Evolutionary conservation across 1,284 basidiomycete species (phyloP).

Genomic region (Paramarasmius palmivorus): DNA sequence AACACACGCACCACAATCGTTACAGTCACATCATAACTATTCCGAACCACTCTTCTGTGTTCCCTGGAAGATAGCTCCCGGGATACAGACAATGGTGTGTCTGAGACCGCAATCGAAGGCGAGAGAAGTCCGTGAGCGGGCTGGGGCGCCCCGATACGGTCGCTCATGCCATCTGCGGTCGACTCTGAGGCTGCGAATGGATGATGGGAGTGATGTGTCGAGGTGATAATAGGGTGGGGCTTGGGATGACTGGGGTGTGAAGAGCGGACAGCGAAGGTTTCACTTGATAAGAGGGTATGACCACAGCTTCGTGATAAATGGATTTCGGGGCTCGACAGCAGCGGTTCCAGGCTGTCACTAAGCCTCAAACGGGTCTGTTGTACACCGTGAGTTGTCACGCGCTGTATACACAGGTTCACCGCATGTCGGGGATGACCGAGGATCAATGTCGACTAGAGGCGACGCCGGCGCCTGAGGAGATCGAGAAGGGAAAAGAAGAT

Average conservation of each 20-base stretch:
- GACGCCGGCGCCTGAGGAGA: conserved; percentile 21
- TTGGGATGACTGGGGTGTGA: not conserved
- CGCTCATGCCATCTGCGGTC: not conserved
- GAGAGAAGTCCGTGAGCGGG: conserved; percentile 73
- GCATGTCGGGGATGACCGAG: conserved; percentile 26
- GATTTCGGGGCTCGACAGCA: no score
- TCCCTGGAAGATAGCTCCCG: conserved; percentile 74
- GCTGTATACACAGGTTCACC: conserved; percentile 17
- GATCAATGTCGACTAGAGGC: conserved; percentile 25
- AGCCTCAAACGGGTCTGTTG: not conserved
- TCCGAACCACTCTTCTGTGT: conserved; percentile 84
- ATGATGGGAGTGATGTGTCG: not conserved
- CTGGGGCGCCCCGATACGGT: conserved; percentile 37
- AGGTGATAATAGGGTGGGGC: not conserved
- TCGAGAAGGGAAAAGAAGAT: conserved; percentile 15
- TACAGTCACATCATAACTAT: conserved; percentile 84
- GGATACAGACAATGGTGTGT: conserved; percentile 81
- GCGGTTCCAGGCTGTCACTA: not conserved
- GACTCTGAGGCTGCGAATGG: not conserved
- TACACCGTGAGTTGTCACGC: conserved; percentile 1
- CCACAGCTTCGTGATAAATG: not conserved
- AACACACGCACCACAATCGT: conserved; percentile 68
- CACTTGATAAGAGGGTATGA: not conserved
- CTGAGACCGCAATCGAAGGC: conserved; percentile 70
- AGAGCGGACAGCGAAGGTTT: conserved; percentile 1